phyloP scores from a whole-genome alignment of 2,329 filamentous ascomycete species.

The Proliferodiscus dingleyae region DNA sequence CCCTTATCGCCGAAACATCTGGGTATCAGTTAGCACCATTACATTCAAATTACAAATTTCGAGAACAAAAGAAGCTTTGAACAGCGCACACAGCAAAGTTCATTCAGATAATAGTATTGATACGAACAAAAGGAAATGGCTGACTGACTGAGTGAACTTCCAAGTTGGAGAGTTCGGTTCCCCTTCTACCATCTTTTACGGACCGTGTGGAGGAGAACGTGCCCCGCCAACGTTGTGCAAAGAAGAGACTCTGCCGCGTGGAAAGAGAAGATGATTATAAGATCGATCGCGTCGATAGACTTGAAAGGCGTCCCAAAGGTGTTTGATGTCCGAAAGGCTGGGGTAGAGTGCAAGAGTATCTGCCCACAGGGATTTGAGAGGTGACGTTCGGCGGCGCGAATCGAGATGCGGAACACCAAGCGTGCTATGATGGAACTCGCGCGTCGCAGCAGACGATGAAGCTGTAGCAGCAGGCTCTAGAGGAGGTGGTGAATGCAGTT shows the following conservation, averaged over 20 bases:
- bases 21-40: constrained; percentile 24
- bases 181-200: constrained; percentile 86
- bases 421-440: neutral
- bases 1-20: constrained; percentile 99
- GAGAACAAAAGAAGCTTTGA: neutral
- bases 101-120: no score
- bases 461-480: neutral
- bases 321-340: constrained; percentile 6
- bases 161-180: constrained; percentile 92
- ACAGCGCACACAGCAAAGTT: neutral
- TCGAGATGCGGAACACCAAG: neutral
- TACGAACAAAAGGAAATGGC: no score
- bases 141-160: constrained; percentile 93
- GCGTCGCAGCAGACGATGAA: neutral
- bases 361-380: neutral
- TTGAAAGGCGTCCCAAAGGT: constrained; percentile 17
- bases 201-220: constrained; percentile 28
- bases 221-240: constrained; percentile 21
- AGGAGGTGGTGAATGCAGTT: neutral
- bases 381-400: constrained; percentile 1
- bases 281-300: constrained; percentile 24
- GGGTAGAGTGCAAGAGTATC: constrained; percentile 1
- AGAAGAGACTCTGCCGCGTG: constrained; percentile 3
- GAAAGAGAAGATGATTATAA: constrained; percentile 11
- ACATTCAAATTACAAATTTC: neutral